Evolutionary conservation across 768 basidiomycete genomes (phyloP).

Genomic region (Podaxis sp.): DNA sequence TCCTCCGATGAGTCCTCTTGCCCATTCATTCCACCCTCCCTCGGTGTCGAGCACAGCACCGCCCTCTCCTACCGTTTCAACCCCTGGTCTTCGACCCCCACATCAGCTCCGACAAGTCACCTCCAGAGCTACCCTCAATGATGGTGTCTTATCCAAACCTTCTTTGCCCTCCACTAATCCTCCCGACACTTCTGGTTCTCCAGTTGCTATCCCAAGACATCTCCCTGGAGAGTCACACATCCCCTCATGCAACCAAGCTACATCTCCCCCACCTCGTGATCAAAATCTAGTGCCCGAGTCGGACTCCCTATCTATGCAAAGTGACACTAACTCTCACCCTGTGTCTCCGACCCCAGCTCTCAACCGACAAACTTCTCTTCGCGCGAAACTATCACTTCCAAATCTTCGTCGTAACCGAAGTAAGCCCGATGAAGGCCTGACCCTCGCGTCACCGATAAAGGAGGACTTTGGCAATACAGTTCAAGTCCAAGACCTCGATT

Average conservation of each 20-base stretch:
- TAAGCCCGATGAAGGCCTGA: constrained; percentile 35
- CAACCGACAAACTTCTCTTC: constrained; percentile 43
- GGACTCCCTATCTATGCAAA: constrained; percentile 29
- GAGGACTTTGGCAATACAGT: constrained; percentile 1
- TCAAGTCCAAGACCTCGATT: constrained; percentile 81
- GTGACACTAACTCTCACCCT: constrained; percentile 32
- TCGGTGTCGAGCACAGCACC: constrained; percentile 14
- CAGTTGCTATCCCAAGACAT: background rate
- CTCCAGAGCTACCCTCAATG: constrained; percentile 29
- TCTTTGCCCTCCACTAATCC: background rate
- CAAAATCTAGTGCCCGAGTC: background rate
- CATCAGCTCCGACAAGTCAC: constrained; percentile 26
- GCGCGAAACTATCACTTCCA: constrained; percentile 68
- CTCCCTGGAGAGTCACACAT: background rate
- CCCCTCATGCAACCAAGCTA: background rate
- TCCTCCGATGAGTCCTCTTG: constrained; percentile 38
- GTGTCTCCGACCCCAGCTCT: constrained; percentile 38
- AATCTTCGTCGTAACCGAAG: constrained; percentile 52
- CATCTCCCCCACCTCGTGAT: background rate
- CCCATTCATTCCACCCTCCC: constrained; percentile 14
- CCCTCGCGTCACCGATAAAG: constrained; percentile 4
- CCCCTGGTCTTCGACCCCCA: constrained; percentile 6
- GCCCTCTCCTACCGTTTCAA: constrained; percentile 22
- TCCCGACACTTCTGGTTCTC: background rate
- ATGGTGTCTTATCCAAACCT: constrained; percentile 11